A percentile compares a stretch with the other conserved stretches of the same genome.
Evolutionary conservation across 140 eudicot genomes (phyloP).

Genomic region (Flaveria floridana): DNA sequence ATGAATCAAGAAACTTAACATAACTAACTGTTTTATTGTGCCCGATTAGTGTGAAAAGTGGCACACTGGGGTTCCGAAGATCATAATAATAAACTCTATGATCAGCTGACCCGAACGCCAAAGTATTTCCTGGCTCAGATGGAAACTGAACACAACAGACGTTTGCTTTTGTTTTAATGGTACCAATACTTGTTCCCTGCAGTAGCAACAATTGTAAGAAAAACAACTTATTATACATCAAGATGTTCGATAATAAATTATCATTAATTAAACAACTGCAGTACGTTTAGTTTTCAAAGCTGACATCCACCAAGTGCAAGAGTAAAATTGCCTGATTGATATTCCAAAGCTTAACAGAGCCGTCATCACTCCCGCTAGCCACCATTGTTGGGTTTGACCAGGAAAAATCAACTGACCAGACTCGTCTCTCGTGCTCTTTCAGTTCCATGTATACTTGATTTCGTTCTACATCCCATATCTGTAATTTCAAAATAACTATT

Average conservation of each 20-base stretch:
- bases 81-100: constrained; percentile 83
- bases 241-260: constrained; percentile 29
- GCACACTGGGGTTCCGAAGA: constrained; percentile 73
- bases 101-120: constrained; percentile 97
- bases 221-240: constrained; percentile 51
- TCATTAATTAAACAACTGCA: constrained; percentile 37
- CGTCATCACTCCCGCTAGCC: constrained; percentile 97
- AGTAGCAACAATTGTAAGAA: constrained; percentile 53
- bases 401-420: constrained; percentile 94
- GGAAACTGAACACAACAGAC: constrained; percentile 94
- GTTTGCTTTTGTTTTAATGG: constrained; percentile 85
- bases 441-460: constrained; percentile 75
- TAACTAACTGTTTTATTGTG: constrained; percentile 91
- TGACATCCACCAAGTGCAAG: constrained; percentile 23
- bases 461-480: constrained; percentile 95
- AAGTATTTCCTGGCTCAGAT: constrained; percentile 59
- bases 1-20: constrained; percentile 79
- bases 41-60: constrained; percentile 73
- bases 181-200: constrained; percentile 90
- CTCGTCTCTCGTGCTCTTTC: constrained; percentile 86
- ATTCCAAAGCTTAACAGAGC: constrained; percentile 97
- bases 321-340: constrained; percentile 88
- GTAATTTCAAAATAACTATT: constrained; percentile 26
- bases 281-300: constrained; percentile 96
- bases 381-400: constrained; percentile 85